Conservation (phyloP, 352 stramenopile genomes). For the Peronospora belbahrii region DNA sequence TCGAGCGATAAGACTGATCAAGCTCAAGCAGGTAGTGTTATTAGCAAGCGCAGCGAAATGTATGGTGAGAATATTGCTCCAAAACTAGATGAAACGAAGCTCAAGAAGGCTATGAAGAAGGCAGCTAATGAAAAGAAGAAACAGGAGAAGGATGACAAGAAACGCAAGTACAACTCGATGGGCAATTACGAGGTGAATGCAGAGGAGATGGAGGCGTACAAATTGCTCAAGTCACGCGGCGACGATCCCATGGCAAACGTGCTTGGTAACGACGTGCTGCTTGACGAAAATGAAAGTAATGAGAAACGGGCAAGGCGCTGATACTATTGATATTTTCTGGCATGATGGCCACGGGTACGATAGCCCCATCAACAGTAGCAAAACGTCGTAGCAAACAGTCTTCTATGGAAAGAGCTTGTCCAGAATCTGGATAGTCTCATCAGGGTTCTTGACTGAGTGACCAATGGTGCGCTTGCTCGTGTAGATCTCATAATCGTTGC, state of each 20-base stretch:
- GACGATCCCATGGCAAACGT: conserved; percentile 95
- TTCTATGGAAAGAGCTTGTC: conserved; percentile 92
- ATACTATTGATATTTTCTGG: conserved; percentile 18
- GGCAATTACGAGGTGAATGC: conserved; percentile 86
- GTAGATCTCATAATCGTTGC: conserved; percentile 99
- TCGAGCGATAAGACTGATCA: conserved; percentile 10
- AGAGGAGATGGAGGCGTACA: conserved; percentile 95
- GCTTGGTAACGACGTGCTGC: conserved; percentile 46
- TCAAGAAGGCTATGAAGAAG: conserved; percentile 79
- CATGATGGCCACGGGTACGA: conserved; percentile 20
- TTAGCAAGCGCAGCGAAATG: conserved; percentile 71
- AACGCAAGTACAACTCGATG: conserved; percentile 94
- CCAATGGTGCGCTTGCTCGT: conserved; percentile 93
- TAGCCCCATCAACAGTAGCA: conserved; percentile 9
- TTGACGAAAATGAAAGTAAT: conserved; percentile 23
- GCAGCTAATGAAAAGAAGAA: conserved; percentile 61
- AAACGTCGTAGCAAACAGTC: conserved; percentile 7
- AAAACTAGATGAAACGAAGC: conserved; percentile 72
- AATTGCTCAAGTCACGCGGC: conserved; percentile 76
- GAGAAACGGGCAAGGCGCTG: conserved; percentile 21
- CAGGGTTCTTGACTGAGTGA: conserved; percentile 92
- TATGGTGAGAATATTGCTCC: conserved; percentile 86
- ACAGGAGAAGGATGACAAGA: conserved; percentile 59
- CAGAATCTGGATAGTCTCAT: conserved; percentile 96
- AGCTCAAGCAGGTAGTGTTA: conserved; percentile 14